Evolutionary conservation across 352 stramenopile species (phyloP).

Genomic region (Phytopythium kandeliae): DNA sequence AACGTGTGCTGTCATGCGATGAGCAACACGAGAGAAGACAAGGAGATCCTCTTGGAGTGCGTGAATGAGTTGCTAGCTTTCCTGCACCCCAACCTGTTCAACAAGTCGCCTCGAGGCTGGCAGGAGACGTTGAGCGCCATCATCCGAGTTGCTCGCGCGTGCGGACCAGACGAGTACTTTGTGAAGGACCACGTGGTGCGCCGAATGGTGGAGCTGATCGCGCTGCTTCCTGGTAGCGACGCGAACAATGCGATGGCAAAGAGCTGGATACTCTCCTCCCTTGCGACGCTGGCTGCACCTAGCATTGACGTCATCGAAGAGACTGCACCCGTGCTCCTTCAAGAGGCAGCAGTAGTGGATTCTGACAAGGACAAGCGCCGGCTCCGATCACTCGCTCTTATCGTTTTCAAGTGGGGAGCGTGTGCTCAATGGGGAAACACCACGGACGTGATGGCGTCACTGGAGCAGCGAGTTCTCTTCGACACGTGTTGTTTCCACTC

Average conservation of each 20-base stretch:
- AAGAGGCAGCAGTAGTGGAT: slow-evolving; percentile 10
- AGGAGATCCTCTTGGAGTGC: neutral
- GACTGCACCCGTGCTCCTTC: slow-evolving; percentile 16
- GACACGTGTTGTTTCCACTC: slow-evolving; percentile 7
- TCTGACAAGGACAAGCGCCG: slow-evolving; percentile 10
- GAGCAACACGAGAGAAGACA: slow-evolving; percentile 1
- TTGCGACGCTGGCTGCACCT: slow-evolving; percentile 16
- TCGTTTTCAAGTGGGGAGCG: slow-evolving; percentile 24
- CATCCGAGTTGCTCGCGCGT: neutral
- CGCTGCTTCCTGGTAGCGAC: neutral
- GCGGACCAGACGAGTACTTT: neutral
- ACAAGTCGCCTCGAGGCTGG: slow-evolving; percentile 5
- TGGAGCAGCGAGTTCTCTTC: slow-evolving; percentile 17
- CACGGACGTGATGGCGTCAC: slow-evolving; percentile 1
- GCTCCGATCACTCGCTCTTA: slow-evolving; percentile 20
- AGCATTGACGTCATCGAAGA: slow-evolving; percentile 9
- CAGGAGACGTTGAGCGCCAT: slow-evolving; percentile 1
- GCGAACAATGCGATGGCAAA: slow-evolving; percentile 6
- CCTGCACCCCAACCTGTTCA: slow-evolving; percentile 19
- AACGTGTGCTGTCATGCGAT: slow-evolving; percentile 18
- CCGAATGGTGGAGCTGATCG: slow-evolving; percentile 3
- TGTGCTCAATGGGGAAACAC: slow-evolving; percentile 2
- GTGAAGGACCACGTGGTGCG: slow-evolving; percentile 2
- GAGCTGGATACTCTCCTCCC: slow-evolving; percentile 14
- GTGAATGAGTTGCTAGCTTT: slow-evolving; percentile 21